Conservation (phyloP, 768 basidiomycete genomes). For the Trametes meyenii region DNA sequence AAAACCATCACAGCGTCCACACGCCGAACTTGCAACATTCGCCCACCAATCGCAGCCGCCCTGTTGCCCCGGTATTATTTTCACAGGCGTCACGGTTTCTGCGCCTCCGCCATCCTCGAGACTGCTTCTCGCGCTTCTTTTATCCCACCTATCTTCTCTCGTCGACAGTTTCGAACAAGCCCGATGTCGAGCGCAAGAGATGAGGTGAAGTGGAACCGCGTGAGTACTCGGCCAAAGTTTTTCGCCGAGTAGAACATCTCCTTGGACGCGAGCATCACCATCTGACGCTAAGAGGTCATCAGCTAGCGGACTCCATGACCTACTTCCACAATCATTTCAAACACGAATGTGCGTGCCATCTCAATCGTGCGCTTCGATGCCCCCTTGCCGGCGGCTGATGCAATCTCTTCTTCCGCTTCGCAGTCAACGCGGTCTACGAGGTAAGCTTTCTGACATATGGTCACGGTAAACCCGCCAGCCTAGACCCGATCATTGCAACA, state of each 20-base stretch:
- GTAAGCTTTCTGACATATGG: slow-evolving; percentile 27
- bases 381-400: background rate
- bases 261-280: background rate
- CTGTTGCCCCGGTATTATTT: background rate
- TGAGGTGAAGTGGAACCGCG: slow-evolving; percentile 25
- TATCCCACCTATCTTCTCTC: background rate
- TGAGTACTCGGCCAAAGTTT: slow-evolving; percentile 2
- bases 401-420: background rate
- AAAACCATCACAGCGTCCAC: background rate
- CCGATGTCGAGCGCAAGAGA: slow-evolving; percentile 25
- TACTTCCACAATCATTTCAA: slow-evolving; percentile 45
- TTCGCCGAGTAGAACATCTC: background rate
- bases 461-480: background rate
- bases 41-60: background rate
- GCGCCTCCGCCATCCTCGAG: background rate
- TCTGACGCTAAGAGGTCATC: background rate
- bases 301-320: slow-evolving; percentile 27
- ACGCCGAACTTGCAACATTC: slow-evolving; percentile 3
- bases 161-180: background rate
- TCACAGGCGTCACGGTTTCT: background rate
- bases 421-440: slow-evolving; percentile 50
- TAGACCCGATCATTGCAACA: background rate
- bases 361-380: background rate
- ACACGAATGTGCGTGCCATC: slow-evolving; percentile 44
- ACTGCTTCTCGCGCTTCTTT: background rate